Evolutionary conservation across 768 basidiomycete genomes (phyloP).

Genomic region (Solioccasus polychromus): DNA sequence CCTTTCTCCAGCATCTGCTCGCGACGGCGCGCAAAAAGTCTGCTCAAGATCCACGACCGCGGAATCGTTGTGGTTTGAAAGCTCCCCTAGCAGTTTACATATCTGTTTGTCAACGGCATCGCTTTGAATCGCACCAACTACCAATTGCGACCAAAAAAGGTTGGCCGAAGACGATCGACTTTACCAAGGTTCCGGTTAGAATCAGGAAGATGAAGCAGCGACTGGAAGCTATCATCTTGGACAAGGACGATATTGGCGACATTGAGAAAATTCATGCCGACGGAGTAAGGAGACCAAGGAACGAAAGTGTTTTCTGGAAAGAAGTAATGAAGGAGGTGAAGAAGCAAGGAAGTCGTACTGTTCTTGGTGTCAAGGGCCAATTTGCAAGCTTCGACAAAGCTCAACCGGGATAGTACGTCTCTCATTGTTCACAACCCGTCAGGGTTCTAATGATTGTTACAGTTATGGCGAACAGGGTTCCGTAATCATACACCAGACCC

Average conservation of each 20-base stretch:
- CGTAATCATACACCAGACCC: slow-evolving; percentile 72
- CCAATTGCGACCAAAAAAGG: slow-evolving; percentile 68
- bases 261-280: slow-evolving; percentile 10
- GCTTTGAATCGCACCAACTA: slow-evolving; percentile 69
- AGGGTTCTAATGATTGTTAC: background rate
- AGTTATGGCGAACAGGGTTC: slow-evolving; percentile 89
- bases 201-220: slow-evolving; percentile 47
- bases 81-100: slow-evolving; percentile 54
- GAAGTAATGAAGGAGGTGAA: slow-evolving; percentile 63
- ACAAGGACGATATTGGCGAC: slow-evolving; percentile 33
- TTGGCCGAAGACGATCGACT: slow-evolving; percentile 77
- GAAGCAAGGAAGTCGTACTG: slow-evolving; percentile 61
- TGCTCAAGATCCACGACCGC: slow-evolving; percentile 56
- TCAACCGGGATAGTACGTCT: slow-evolving; percentile 86
- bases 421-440: background rate
- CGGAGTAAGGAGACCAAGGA: slow-evolving; percentile 28
- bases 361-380: slow-evolving; percentile 68
- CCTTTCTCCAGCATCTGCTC: slow-evolving; percentile 54
- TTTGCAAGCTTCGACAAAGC: slow-evolving; percentile 77
- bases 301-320: slow-evolving; percentile 62
- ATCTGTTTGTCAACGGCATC: slow-evolving; percentile 72
- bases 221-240: slow-evolving; percentile 52
- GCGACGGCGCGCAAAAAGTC: slow-evolving; percentile 52
- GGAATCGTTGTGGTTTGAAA: slow-evolving; percentile 63
- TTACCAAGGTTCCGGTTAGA: slow-evolving; percentile 50